Percentiles rank a stretch among this genome's conserved stretches.
phyloP scores from a whole-genome alignment of 331 rosid species.

The Dryas integrifolia region DNA sequence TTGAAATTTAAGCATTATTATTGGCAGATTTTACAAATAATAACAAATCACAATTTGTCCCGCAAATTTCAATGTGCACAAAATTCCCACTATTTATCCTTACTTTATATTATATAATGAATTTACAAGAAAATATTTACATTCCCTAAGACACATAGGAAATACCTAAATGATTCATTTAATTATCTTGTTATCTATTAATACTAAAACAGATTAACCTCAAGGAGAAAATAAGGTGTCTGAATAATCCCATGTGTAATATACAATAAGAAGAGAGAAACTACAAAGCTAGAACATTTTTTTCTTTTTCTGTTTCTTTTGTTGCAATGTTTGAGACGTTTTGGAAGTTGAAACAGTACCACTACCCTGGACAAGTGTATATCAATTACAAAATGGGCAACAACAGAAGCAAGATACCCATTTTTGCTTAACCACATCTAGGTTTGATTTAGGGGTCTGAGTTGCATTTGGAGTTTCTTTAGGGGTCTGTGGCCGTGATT shows the following conservation, averaged over 20 bases:
- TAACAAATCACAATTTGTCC: neutral
- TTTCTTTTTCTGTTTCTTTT: neutral
- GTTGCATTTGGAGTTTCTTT: conserved; percentile 28
- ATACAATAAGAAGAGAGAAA: conserved; percentile 7
- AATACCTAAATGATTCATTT: neutral
- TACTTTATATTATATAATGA: too few species aligned
- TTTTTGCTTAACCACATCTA: conserved; percentile 1
- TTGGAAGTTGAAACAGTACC: conserved; percentile 8
- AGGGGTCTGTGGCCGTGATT: conserved; percentile 10
- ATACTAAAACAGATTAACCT: neutral
- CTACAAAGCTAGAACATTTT: conserved; percentile 3
- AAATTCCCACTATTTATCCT: too few species aligned
- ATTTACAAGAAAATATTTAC: neutral
- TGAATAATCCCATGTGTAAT: neutral
- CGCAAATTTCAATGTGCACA: neutral
- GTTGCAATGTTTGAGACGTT: conserved; percentile 6
- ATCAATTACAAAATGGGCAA: conserved; percentile 42
- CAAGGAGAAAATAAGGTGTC: neutral
- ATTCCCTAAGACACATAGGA: neutral
- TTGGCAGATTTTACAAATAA: too few species aligned
- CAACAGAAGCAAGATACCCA: conserved; percentile 65
- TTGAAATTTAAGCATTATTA: too few species aligned
- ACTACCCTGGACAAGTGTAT: conserved; percentile 10
- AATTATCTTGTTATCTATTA: neutral
- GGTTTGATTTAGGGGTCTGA: conserved; percentile 23